Evolutionary conservation across 2,329 filamentous ascomycete genomes (phyloP).

Genomic region (Ceratocystis destructans): DNA sequence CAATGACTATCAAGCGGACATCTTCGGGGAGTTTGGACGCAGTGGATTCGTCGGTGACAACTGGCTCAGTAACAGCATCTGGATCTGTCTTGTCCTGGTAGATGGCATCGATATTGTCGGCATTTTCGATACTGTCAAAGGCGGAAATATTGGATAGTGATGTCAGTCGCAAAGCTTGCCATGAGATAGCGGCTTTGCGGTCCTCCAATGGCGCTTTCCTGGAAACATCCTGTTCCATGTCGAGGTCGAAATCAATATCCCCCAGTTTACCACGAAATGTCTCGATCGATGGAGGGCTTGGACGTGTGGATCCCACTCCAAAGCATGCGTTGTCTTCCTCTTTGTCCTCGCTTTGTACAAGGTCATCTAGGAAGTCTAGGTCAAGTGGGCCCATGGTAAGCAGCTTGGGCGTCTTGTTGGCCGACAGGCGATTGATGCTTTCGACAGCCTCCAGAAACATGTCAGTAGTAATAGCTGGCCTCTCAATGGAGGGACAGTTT

Average conservation of each 20-base stretch:
- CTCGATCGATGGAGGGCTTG: not conserved
- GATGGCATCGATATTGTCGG: conserved; percentile 51
- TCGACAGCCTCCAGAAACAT: conserved; percentile 58
- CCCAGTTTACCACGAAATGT: conserved; percentile 58
- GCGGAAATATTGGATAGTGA: conserved; percentile 57
- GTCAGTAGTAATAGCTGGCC: conserved; percentile 52
- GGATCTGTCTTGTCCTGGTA: conserved; percentile 32
- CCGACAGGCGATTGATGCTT: conserved; percentile 50
- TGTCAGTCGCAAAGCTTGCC: conserved; percentile 75
- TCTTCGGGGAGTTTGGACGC: conserved; percentile 33
- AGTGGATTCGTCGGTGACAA: conserved; percentile 4
- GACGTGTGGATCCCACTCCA: not conserved
- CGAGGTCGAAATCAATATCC: conserved; percentile 71
- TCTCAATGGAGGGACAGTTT: conserved; percentile 75
- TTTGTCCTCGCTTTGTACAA: conserved; percentile 29
- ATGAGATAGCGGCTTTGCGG: conserved; percentile 74
- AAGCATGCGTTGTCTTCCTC: conserved; percentile 27
- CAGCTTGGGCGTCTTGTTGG: conserved; percentile 55
- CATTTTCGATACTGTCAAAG: conserved; percentile 80
- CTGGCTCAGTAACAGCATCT: conserved; percentile 6
- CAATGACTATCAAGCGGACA: conserved; percentile 48
- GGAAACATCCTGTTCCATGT: conserved; percentile 56
- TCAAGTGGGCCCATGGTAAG: conserved; percentile 59
- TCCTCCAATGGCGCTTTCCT: conserved; percentile 45
- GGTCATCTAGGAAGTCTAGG: conserved; percentile 61